Evolutionary conservation across 2,329 filamentous ascomycete species (phyloP).

Genomic region (Cordyceps cateniannulata): DNA sequence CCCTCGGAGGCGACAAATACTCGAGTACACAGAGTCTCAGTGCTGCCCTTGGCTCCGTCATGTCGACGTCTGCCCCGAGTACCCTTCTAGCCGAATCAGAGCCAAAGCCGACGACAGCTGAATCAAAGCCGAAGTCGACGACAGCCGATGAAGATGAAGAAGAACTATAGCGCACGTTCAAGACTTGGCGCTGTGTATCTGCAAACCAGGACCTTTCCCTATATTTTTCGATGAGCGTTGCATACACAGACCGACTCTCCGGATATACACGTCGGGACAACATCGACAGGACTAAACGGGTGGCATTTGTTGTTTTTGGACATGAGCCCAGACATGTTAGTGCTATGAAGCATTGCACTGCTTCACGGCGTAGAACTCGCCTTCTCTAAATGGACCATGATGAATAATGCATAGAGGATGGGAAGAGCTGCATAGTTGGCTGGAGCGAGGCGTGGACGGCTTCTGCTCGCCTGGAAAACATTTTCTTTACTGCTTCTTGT

Average conservation of each 20-base stretch:
- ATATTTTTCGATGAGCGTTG: background rate
- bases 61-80: constrained; percentile 21
- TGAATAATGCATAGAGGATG: constrained; percentile 6
- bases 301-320: constrained; percentile 7
- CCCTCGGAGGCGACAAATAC: constrained; percentile 19
- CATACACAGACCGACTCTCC: background rate
- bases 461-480: constrained; percentile 6
- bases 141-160: constrained; percentile 30
- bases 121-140: constrained; percentile 19
- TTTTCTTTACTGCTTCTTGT: background rate
- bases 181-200: background rate
- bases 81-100: constrained; percentile 18
- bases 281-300: background rate
- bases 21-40: constrained; percentile 28
- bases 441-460: constrained; percentile 2
- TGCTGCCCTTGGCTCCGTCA: constrained; percentile 26
- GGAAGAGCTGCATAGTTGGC: background rate
- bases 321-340: constrained; percentile 10
- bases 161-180: constrained; percentile 29
- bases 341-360: background rate
- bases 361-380: background rate
- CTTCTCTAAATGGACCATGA: constrained; percentile 3
- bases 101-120: constrained; percentile 17
- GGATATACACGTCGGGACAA: background rate
- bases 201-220: background rate